Conservation (phyloP, 1,284 basidiomycete genomes). For the Naganishia sp. region DNA sequence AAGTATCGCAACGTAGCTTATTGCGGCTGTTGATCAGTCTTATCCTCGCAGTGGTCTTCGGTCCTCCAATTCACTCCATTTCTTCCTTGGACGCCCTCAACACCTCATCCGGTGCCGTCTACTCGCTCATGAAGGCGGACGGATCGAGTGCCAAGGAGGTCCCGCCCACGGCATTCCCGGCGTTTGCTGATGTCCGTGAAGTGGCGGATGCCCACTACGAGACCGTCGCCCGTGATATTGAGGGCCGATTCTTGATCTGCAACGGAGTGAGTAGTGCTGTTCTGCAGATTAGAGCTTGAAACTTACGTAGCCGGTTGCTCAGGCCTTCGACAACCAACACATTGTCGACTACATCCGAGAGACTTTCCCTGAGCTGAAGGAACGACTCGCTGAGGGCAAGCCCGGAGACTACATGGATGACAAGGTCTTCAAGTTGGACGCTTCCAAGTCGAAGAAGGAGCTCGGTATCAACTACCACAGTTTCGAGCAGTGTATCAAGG, state of each 20-base stretch:
- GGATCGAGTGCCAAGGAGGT: constrained; percentile 35
- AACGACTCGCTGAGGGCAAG: constrained; percentile 36
- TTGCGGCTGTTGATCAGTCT: neutral
- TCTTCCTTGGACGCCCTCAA: constrained; percentile 36
- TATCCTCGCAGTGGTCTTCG: constrained; percentile 37
- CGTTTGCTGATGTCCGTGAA: constrained; percentile 38
- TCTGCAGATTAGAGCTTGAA: neutral
- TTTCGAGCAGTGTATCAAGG: constrained; percentile 38
- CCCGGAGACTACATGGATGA: constrained; percentile 36
- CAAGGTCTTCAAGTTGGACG: constrained; percentile 38
- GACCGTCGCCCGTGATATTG: constrained; percentile 35
- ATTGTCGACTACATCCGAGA: constrained; percentile 37
- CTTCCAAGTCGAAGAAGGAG: constrained; percentile 39
- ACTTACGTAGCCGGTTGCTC: constrained; percentile 23
- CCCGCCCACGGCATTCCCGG: constrained; percentile 35
- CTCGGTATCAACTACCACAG: constrained; percentile 40
- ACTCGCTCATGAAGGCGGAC: constrained; percentile 33
- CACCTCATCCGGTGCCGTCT: constrained; percentile 39
- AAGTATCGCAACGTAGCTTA: neutral
- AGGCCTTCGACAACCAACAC: constrained; percentile 35
- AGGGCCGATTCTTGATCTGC: constrained; percentile 38
- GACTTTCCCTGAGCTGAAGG: constrained; percentile 38
- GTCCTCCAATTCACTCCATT: constrained; percentile 36
- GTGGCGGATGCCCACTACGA: constrained; percentile 43
- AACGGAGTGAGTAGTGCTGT: constrained; percentile 35